Conservation (phyloP, 2,329 filamentous ascomycete genomes). For the Fusarium avenaceum region DNA sequence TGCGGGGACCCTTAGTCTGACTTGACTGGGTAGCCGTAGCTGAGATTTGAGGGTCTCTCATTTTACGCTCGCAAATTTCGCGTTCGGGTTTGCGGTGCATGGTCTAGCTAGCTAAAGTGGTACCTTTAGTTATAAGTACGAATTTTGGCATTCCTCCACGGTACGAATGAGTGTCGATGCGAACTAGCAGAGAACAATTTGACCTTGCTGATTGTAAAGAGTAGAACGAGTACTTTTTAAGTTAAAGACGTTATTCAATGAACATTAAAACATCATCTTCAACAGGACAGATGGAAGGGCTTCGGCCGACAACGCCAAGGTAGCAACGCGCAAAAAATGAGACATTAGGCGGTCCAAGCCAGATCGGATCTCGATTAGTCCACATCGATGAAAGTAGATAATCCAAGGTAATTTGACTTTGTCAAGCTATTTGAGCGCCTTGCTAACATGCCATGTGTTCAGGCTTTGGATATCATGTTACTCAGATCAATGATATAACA, state of each 20-base stretch:
- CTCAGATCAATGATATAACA: not conserved
- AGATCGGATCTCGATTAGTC: constrained; percentile 44
- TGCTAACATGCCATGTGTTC: not conserved
- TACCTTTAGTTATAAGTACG: constrained; percentile 22
- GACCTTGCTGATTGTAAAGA: not conserved
- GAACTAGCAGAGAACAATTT: not conserved
- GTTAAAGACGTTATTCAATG: not conserved
- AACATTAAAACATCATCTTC: not conserved
- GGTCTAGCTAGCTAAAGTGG: constrained; percentile 4
- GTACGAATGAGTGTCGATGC: not conserved
- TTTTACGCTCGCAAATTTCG: constrained; percentile 25
- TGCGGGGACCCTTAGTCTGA: constrained; percentile 16
- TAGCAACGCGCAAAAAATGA: constrained; percentile 7
- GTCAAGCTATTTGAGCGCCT: not conserved
- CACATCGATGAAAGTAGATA: constrained; percentile 18
- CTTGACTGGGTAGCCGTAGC: not conserved
- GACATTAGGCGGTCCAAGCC: constrained; percentile 11
- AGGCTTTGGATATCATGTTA: not conserved
- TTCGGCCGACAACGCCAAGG: constrained; percentile 10
- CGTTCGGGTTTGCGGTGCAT: constrained; percentile 30
- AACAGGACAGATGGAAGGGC: constrained; percentile 3
- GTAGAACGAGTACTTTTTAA: not conserved
- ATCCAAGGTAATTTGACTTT: not conserved
- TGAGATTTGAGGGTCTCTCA: constrained; percentile 36
- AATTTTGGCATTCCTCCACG: not conserved